Percentiles rank a stretch among this genome's conserved stretches.
Conservation (phyloP, 306 rosid genomes). For the Lupinus albus region DNA sequence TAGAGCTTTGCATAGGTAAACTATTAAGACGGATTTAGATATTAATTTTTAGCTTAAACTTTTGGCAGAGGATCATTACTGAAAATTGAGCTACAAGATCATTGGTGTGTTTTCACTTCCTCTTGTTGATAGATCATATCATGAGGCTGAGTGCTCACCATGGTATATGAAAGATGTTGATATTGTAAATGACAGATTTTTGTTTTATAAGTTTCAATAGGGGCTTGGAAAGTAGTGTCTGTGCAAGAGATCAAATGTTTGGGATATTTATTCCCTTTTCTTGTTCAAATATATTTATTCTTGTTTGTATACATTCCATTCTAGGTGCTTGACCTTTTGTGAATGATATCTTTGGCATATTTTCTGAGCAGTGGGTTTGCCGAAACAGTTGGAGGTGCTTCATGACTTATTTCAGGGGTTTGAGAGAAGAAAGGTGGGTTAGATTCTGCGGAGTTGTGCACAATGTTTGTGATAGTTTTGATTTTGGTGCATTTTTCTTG, state of each 20-base stretch:
- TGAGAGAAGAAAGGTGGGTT: constrained; percentile 34
- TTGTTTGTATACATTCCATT: constrained; percentile 24
- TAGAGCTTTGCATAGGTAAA: too few relatives aligned
- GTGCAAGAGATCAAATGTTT: constrained; percentile 12
- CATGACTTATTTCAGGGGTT: constrained; percentile 35
- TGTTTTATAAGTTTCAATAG: neutral
- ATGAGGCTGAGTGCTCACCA: neutral
- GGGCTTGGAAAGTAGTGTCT: neutral
- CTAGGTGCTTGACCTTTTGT: constrained; percentile 24
- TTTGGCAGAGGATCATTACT: too few relatives aligned
- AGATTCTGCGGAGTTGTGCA: constrained; percentile 32
- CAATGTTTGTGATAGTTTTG: constrained; percentile 32
- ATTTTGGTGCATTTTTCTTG: constrained; percentile 13
- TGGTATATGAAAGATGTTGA: neutral
- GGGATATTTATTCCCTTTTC: neutral
- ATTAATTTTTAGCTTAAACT: too few relatives aligned
- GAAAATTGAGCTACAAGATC: too few relatives aligned
- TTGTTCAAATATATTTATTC: constrained; percentile 12
- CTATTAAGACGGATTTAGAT: too few relatives aligned
- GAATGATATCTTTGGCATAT: constrained; percentile 35
- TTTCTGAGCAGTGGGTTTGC: constrained; percentile 31
- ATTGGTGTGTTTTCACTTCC: neutral
- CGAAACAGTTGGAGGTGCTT: constrained; percentile 34
- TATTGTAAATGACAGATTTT: constrained; percentile 5
- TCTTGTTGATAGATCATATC: neutral